A percentile compares a stretch with the other conserved stretches of the same genome.
Evolutionary conservation across 1,284 basidiomycete genomes (phyloP).

Genomic region (Meripilus lineatus): DNA sequence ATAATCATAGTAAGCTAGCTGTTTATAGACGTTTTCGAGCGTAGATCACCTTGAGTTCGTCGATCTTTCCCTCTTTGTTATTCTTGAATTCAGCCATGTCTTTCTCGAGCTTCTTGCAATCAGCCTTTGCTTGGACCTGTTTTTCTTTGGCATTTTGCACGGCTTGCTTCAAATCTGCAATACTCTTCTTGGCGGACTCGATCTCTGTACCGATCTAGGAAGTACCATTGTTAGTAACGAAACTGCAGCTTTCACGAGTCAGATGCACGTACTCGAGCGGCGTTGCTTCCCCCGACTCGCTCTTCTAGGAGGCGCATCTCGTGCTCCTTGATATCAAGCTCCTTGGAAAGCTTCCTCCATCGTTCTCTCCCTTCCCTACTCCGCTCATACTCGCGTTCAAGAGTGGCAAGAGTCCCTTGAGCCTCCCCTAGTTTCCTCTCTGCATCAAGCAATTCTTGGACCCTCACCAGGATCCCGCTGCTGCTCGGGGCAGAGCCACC

Average conservation of each 20-base stretch:
- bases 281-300: constrained; percentile 87
- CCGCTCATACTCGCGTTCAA: constrained; percentile 56
- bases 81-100: constrained; percentile 99
- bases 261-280: constrained; percentile 61
- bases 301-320: constrained; percentile 81
- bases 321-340: constrained; percentile 88
- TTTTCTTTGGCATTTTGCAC: constrained; percentile 70
- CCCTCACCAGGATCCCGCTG: constrained; percentile 76
- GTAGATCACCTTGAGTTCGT: constrained; percentile 79
- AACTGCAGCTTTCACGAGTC: neutral
- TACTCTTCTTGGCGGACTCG: constrained; percentile 63
- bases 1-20: constrained; percentile 2
- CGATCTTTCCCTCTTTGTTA: constrained; percentile 96
- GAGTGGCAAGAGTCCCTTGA: constrained; percentile 42
- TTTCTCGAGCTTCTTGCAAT: constrained; percentile 84
- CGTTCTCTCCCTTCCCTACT: constrained; percentile 56
- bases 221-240: neutral
- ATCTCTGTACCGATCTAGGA: constrained; percentile 78
- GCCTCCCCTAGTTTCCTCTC: constrained; percentile 56
- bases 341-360: constrained; percentile 65
- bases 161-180: constrained; percentile 63
- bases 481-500: constrained; percentile 85
- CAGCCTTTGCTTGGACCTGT: constrained; percentile 71
- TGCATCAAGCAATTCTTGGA: constrained; percentile 74
- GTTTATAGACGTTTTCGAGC: neutral